Conservation (phyloP, 345 rosid species). For the Luvunga scandens region DNA sequence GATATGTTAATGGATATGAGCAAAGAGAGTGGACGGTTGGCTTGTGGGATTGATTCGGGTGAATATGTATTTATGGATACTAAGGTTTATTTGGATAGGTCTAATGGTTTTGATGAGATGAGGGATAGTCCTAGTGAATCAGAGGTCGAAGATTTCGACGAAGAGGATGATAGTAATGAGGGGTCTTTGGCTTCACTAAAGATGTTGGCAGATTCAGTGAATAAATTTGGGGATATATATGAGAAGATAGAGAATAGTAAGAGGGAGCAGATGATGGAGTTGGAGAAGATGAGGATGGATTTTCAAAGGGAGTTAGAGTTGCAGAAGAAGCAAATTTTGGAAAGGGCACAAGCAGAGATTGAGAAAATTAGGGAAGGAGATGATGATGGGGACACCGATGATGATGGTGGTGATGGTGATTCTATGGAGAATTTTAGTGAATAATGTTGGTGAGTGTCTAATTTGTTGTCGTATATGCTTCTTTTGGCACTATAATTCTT, state of each 20-base stretch:
- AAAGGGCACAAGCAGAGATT: constrained; percentile 48
- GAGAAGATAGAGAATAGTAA: constrained; percentile 59
- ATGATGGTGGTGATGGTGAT: constrained; percentile 24
- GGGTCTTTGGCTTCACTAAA: constrained; percentile 26
- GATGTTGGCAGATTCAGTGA: constrained; percentile 48
- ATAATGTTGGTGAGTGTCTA: constrained; percentile 17
- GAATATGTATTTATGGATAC: constrained; percentile 55
- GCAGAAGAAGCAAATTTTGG: constrained; percentile 58
- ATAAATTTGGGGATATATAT: constrained; percentile 51
- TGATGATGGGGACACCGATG: constrained; percentile 20
- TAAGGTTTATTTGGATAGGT: constrained; percentile 47
- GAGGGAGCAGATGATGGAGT: constrained; percentile 57
- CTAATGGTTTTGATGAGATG: constrained; percentile 59
- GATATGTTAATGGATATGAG: constrained; percentile 44
- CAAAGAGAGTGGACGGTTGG: constrained; percentile 24
- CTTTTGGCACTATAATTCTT: not conserved
- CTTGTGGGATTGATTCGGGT: constrained; percentile 62
- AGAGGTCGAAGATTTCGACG: constrained; percentile 35
- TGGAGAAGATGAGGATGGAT: constrained; percentile 49
- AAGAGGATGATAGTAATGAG: constrained; percentile 32
- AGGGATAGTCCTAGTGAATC: constrained; percentile 59
- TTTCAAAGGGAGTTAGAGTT: constrained; percentile 47
- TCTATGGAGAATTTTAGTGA: constrained; percentile 29
- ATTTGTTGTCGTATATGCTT: not conserved
- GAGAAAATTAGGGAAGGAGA: constrained; percentile 42